Conservation (phyloP, 2,329 filamentous ascomycete species). For the Passalora sequoiae region DNA sequence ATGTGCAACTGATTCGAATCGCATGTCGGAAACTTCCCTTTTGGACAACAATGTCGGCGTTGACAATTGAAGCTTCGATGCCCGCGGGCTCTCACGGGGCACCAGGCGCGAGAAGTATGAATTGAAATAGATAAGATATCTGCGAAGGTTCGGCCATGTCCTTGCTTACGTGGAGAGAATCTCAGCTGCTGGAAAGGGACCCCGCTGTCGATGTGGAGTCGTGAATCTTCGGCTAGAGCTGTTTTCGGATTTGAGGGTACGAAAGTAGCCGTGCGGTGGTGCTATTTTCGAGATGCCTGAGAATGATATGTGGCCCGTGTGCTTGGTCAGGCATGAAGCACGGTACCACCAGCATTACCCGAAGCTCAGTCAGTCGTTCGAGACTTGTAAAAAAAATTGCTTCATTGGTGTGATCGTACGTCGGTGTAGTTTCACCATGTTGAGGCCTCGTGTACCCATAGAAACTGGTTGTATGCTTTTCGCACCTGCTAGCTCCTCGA, state of each 20-base stretch:
- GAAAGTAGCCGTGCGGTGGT: neutral
- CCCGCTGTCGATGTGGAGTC: neutral
- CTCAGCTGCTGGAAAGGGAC: neutral
- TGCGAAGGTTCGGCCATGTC: no score
- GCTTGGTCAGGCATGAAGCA: neutral
- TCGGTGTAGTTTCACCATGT: slow-evolving; percentile 4
- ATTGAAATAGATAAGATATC: no score
- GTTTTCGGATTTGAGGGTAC: neutral
- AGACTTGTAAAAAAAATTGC: neutral
- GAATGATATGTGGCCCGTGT: no score
- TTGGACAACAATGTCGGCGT: no score
- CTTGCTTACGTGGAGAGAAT: no score
- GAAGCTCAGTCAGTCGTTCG: neutral
- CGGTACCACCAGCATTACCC: neutral
- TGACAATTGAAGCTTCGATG: no score
- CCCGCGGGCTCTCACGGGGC: no score
- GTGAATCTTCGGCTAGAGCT: neutral
- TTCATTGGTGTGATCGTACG: neutral
- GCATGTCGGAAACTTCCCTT: no score
- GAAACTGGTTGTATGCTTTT: neutral
- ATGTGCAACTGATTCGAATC: no score
- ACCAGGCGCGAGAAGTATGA: no score
- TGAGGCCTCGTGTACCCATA: slow-evolving; percentile 3
- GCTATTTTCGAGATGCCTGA: no score
- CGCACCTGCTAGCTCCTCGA: neutral